Percentiles rank a stretch among this genome's conserved stretches.
These are phyloP conservation scores for Rhodotorula sp. DNA, from an alignment of 1,284 basidiomycete genomes.

Conservation along the genomic window DNA sequence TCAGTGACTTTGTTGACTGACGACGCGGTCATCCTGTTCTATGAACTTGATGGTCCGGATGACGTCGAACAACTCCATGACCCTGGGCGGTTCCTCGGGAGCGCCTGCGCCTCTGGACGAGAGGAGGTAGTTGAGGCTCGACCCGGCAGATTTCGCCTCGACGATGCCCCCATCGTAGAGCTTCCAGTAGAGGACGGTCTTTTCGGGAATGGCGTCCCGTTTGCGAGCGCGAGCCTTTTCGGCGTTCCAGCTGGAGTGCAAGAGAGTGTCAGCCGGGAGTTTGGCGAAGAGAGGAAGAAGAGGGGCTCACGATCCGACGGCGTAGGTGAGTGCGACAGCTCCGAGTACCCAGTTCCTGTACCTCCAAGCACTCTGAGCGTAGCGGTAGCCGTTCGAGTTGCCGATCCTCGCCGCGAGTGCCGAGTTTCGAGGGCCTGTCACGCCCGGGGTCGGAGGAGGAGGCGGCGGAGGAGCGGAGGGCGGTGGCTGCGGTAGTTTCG, in stretches of 20 bases:
- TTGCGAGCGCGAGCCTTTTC: constrained; percentile 33
- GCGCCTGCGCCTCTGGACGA: constrained; percentile 27
- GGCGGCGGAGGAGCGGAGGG: background rate
- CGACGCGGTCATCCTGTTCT: constrained; percentile 48
- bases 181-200: constrained; percentile 45
- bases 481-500: background rate
- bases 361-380: constrained; percentile 5
- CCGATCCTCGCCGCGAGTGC: background rate
- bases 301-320: constrained; percentile 18
- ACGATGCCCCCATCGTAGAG: constrained; percentile 45
- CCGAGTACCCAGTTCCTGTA: constrained; percentile 24
- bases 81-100: constrained; percentile 41
- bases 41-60: constrained; percentile 50
- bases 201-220: constrained; percentile 39
- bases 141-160: constrained; percentile 40
- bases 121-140: constrained; percentile 42
- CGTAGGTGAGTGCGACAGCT: constrained; percentile 20
- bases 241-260: constrained; percentile 16
- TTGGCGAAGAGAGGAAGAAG: background rate
- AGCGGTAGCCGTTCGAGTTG: background rate
- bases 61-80: constrained; percentile 51
- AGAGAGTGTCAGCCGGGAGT: background rate
- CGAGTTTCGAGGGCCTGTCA: background rate
- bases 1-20: constrained; percentile 8
- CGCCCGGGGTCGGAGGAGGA: constrained; percentile 9